Evolutionary conservation across 805 yeast species (phyloP), one percentile per base, ranked within the genome.

Genomic region (Saturnispora hagleri): DNA sequence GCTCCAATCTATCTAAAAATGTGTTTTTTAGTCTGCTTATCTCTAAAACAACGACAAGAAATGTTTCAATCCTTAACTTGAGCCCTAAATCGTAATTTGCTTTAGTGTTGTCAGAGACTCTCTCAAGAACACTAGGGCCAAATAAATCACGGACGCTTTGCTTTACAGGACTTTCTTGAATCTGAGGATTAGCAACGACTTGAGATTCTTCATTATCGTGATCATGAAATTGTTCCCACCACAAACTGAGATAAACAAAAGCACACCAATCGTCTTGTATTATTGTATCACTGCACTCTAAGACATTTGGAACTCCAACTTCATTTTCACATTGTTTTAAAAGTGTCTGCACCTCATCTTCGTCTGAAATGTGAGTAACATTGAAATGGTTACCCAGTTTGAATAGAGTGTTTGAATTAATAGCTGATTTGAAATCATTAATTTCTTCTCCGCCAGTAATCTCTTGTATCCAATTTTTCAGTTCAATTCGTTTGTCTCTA

Each of bases 231-330:
- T 67, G 47, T 12, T 77, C 79, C 64, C 73, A 81, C 81, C 83
- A 77, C 58, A 81, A 77, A 13, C 82, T 73, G 10, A 81, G 63
- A 59, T 79, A 82, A 17, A 82, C 74, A 57, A 82, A 71, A 15
- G 82, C 69, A 41, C 82, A 73, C 56, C 78, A 74, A 55, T 82
- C 88, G 55, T 82, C 87, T 0, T 38, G 34, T 3, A 31, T 24
- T n/a, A 38, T 18, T 12, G 13, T 12, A 38, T 38, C 24, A 7
- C 22, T 20, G 22, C 24, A 17, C 5, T 18, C 18, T 10, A 38
- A 20, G 18, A 38, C 22, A 38, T 38, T 38, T 38, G 42, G 42
- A 38, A 38, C 18, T 8, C 22, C 22, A 18, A 38, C 18, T 12
- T 18, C 42, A 18, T 18, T 17, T 18, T 38, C 24, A 18, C 24